Percentiles rank a stretch among this genome's conserved stretches.
These are phyloP conservation scores for Misopates orontium DNA, from an alignment of 257 asterid genomes.

Conservation along the genomic window DNA sequence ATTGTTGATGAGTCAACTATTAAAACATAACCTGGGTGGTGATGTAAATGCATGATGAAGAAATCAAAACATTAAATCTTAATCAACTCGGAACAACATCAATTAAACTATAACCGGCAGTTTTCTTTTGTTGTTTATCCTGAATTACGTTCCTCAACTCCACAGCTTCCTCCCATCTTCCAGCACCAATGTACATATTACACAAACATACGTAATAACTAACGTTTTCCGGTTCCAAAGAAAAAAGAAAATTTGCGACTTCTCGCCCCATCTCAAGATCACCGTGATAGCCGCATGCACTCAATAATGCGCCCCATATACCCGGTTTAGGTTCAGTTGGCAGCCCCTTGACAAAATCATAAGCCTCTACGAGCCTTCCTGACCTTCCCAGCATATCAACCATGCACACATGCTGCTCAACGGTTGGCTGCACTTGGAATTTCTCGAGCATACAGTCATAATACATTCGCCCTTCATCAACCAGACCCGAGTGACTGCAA, in stretches of 20 bases:
- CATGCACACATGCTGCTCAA: conserved; percentile 58
- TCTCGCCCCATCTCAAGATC: conserved; percentile 59
- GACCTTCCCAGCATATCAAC: conserved; percentile 66
- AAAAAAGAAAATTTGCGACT: conserved; percentile 47
- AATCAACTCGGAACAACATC: conserved; percentile 43
- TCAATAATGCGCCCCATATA: conserved; percentile 65
- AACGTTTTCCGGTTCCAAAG: conserved; percentile 56
- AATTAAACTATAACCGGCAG: conserved; percentile 48
- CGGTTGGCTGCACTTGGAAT: conserved; percentile 36
- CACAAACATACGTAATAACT: conserved; percentile 54
- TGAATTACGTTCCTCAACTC: conserved; percentile 52
- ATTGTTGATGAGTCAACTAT: too few species aligned
- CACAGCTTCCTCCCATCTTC: conserved; percentile 73
- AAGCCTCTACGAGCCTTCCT: conserved; percentile 53
- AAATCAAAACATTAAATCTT: neutral
- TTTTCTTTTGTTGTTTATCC: conserved; percentile 50
- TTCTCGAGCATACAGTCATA: conserved; percentile 40
- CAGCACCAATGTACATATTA: conserved; percentile 62
- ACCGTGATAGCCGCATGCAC: conserved; percentile 61
- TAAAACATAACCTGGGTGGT: too few species aligned
- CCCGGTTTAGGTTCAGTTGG: conserved; percentile 38
- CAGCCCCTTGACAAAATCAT: conserved; percentile 44
- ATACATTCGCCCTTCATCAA: conserved; percentile 49
- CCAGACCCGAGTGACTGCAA: conserved; percentile 69
- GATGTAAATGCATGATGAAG: neutral